A percentile compares a stretch with the other conserved stretches of the same genome.
Conservation (phyloP, 768 basidiomycete genomes). For the Piloderma croceum region DNA sequence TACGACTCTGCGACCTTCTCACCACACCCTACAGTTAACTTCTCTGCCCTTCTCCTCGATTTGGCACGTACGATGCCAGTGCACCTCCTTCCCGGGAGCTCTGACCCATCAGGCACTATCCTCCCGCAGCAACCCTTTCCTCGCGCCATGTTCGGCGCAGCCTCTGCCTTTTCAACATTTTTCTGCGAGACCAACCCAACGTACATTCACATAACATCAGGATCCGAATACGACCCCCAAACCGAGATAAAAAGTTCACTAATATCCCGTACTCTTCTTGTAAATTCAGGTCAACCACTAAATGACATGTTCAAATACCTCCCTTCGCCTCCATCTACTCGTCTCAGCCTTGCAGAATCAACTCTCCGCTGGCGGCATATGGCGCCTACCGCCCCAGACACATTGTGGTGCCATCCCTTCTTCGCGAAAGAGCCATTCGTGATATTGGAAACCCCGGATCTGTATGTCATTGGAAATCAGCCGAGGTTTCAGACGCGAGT, state of each 20-base stretch:
- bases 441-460: constrained; percentile 75
- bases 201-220: constrained; percentile 62
- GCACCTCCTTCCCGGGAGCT: constrained; percentile 81
- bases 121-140: constrained; percentile 94
- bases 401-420: constrained; percentile 97
- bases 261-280: constrained; percentile 56
- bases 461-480: constrained; percentile 93
- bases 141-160: constrained; percentile 78
- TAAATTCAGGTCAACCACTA: constrained; percentile 88
- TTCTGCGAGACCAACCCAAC: constrained; percentile 84
- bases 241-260: constrained; percentile 12
- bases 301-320: constrained; percentile 97
- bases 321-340: constrained; percentile 60
- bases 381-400: constrained; percentile 98
- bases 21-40: constrained; percentile 63
- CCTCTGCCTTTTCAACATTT: constrained; percentile 55
- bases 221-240: constrained; percentile 35
- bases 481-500: constrained; percentile 73
- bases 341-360: constrained; percentile 65
- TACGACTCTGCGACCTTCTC: constrained; percentile 65
- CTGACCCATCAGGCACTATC: constrained; percentile 84
- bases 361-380: constrained; percentile 93
- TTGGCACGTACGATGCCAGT: constrained; percentile 75
- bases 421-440: constrained; percentile 85
- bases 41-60: constrained; percentile 69